Percentiles rank a stretch among this genome's conserved stretches.
Conservation (phyloP, 108 stramenopile genomes). For the Conticribra guillardii region DNA sequence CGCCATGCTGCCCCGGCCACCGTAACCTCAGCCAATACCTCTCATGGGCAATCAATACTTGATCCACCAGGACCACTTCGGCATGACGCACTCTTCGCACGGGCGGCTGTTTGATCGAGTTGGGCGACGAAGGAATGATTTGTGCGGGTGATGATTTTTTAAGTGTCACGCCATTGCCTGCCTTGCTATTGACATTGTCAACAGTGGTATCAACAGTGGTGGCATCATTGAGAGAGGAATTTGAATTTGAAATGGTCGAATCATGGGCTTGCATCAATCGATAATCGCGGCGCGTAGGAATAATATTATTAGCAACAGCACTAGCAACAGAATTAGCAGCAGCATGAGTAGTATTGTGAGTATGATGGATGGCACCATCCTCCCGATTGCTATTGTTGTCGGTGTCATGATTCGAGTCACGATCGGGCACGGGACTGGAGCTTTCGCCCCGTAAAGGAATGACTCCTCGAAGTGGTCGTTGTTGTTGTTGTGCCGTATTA, state of each 20-base stretch:
- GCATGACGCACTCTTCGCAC: slow-evolving; percentile 83
- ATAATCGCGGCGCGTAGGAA: no score
- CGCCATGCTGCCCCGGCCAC: slow-evolving; percentile 82
- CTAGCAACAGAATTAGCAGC: no score
- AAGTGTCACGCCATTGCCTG: neutral
- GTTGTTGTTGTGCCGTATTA: no score
- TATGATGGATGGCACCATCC: no score
- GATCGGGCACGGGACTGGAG: no score
- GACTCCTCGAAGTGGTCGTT: no score
- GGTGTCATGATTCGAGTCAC: no score
- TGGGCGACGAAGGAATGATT: neutral
- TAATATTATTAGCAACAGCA: no score
- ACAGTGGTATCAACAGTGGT: neutral
- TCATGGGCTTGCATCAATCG: neutral
- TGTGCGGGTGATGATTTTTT: neutral
- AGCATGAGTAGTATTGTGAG: no score
- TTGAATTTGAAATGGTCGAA: slow-evolving; percentile 4
- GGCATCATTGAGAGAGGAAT: slow-evolving; percentile 6
- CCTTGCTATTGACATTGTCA: neutral
- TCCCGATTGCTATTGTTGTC: no score
- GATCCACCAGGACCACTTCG: slow-evolving; percentile 85
- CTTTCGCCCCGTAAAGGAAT: no score
- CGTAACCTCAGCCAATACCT: slow-evolving; percentile 81
- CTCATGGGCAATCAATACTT: slow-evolving; percentile 59
- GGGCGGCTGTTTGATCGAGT: slow-evolving; percentile 3